Base-by-base conservation (phyloP, 2,329 filamentous ascomycete species). In the Cadophora malorum region DNA sequence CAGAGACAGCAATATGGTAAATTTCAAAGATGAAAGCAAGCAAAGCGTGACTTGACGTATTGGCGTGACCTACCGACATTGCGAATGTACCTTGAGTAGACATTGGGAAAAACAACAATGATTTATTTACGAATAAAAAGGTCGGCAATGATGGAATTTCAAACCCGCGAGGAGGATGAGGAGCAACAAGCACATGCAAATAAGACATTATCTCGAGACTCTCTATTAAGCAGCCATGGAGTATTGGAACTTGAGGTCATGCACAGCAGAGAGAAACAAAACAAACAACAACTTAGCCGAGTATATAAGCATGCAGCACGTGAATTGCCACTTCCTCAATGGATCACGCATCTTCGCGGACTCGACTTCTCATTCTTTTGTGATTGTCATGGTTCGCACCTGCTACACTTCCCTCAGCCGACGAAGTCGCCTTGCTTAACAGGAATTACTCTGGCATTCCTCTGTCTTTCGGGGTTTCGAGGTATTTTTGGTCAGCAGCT, bases 311-410 rank as follows among this genome's bases (percentile, higher is more conserved):
- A 6, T 9, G 3, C 3, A 33, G 8, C 59, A 52, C 47, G 47
- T 62, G 59, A 62, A 38, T 49, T 35, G 56, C 56, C 56, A 59
- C 56, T n/a, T 21, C 33, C 56, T 62, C 4, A 33, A 62, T 49
- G 16, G 25, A 21, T 19, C 12, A 16, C 6, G 59, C 41, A 21
- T 62, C 7, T 21, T 9, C 3, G n/a, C 6, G n/a, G 14, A 21
- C 16, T 16, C 12, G 28, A 33, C 6, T 5, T 56, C 5, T 56
- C 10, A n/a, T 4, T 31, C n/a, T 33, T 33, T 9, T 9, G 3
- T 9, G 38, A 4, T 1, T 55, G 3, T 33, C 14, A 14, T 0
- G 23, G 12, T 55, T 33, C 25, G 25, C 25, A 55, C 6, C 14
- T 55, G 9, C 52, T 25, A n/a, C 33, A 33, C 8, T n/a, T 3